Conservation (phyloP, 2,329 filamentous ascomycete species). For the Tricladium varicosporioides region DNA sequence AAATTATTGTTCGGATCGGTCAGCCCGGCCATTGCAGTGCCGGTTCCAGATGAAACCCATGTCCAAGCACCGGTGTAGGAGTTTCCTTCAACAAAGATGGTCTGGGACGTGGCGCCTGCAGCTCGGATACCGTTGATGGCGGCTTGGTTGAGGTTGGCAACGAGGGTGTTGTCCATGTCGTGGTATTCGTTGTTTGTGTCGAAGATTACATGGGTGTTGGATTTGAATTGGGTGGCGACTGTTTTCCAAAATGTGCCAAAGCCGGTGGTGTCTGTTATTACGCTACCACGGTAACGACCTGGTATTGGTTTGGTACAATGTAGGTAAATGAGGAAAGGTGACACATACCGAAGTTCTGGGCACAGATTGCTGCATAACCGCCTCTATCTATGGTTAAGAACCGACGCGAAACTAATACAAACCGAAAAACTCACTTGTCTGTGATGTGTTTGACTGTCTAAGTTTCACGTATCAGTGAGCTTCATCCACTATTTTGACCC, state of each 20-base stretch:
- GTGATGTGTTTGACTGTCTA: too few species aligned
- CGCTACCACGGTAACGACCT: neutral
- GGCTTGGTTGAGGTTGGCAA: conserved; percentile 40
- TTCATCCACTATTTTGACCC: too few species aligned
- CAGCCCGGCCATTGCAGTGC: neutral
- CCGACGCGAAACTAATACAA: neutral
- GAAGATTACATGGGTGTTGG: neutral
- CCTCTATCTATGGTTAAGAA: neutral
- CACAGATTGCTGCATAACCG: neutral
- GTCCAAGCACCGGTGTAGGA: neutral
- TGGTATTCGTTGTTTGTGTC: neutral
- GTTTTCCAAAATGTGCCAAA: neutral
- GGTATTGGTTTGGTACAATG: too few species aligned
- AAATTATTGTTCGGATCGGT: neutral
- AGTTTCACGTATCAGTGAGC: too few species aligned
- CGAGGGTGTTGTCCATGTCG: conserved; percentile 38
- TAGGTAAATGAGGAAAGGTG: too few species aligned
- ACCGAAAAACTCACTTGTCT: too few species aligned
- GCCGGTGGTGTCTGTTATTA: neutral
- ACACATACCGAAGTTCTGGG: neutral
- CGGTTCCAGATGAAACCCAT: neutral
- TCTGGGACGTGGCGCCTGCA: conserved; percentile 25
- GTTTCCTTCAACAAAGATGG: neutral
- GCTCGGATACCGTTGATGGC: conserved; percentile 41
- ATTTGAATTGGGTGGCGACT: neutral